Evolutionary conservation across 345 rosid genomes (phyloP), one percentile per base, ranked within the genome.

Genomic region (Erucastrum elatum): DNA sequence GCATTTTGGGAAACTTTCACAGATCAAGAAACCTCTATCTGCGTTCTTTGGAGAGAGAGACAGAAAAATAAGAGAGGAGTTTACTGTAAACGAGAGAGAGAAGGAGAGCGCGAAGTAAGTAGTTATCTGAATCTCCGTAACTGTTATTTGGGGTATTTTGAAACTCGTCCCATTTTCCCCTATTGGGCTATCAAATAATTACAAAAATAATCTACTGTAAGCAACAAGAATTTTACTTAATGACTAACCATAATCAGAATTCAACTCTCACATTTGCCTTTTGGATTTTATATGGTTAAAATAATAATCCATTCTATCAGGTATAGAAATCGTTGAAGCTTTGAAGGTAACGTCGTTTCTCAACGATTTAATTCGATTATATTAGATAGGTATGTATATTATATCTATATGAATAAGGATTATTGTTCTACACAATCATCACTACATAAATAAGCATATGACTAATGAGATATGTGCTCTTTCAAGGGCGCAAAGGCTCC

Each of bases 401-500:
- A 29, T 29, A 29, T 29, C 31, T 29, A 29, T 29, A 29, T 29
- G 31, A 29, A 29, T 29, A 29, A 29, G 31, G 31, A 29, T 29
- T 29, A 29, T 29, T 29, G 31, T 29, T 29, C 31, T 29, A 29
- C 31, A 29, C 31, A 29, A 29, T 29, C 31, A 29, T 29, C 31
- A 29, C 31, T 29, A 29, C 21, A 51, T 44, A 44, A 11, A 44
- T 44, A 44, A 44, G 51, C 51, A 44, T 51, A 51, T 15, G 21
- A 51, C n/a, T 15, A 4, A 2, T 53, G 26, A 6, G 26, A 49
- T 53, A 53, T 16, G 16, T 4, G 6, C 26, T 16, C 10, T 56
- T 33, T 67, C 58, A 74, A 74, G 62, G 13, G 58, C 3, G 72
- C 49, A 79, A 62, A 30, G 56, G 58, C 44, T 72, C 58, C 8